A percentile compares a stretch with the other conserved stretches of the same genome.
Evolutionary conservation across 345 rosid species (phyloP).

Genomic region (Kandelia obovata): DNA sequence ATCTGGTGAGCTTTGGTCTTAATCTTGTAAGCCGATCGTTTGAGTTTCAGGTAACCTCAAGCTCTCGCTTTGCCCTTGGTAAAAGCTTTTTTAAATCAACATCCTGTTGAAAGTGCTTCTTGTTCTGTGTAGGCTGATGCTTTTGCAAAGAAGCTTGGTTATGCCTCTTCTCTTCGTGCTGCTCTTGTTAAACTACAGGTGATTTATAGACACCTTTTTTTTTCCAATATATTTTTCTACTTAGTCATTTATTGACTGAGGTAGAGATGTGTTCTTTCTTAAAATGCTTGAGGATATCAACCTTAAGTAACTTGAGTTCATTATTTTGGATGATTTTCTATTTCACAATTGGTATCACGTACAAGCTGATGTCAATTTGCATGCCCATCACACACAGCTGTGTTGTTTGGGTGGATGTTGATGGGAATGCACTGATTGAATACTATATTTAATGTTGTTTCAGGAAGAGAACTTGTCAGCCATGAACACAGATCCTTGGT

Average conservation of each 20-base stretch:
- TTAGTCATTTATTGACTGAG: neutral
- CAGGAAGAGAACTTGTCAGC: conserved; percentile 98
- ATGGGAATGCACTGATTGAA: neutral
- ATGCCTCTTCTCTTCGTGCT: conserved; percentile 71
- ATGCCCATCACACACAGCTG: neutral
- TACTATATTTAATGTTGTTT: conserved; percentile 2
- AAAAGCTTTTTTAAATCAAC: neutral
- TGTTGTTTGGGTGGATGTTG: neutral
- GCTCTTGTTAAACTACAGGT: conserved; percentile 98
- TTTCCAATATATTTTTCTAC: neutral
- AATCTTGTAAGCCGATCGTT: conserved; percentile 95
- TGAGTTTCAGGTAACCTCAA: conserved; percentile 80
- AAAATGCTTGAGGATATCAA: neutral
- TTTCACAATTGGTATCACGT: too few species aligned
- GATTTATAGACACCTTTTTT: conserved; percentile 5
- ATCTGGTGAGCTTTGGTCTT: conserved; percentile 78
- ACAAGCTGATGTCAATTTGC: too few species aligned
- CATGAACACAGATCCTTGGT: conserved; percentile 97
- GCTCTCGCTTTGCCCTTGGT: neutral
- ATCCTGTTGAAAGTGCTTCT: conserved; percentile 3
- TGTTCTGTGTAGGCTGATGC: conserved; percentile 75
- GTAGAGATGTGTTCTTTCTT: neutral
- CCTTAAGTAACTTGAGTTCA: too few species aligned
- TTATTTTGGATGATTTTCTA: too few species aligned
- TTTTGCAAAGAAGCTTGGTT: conserved; percentile 90